Conservation (phyloP, 495 filamentous ascomycete genomes). For the Penicillium mononematosum region DNA sequence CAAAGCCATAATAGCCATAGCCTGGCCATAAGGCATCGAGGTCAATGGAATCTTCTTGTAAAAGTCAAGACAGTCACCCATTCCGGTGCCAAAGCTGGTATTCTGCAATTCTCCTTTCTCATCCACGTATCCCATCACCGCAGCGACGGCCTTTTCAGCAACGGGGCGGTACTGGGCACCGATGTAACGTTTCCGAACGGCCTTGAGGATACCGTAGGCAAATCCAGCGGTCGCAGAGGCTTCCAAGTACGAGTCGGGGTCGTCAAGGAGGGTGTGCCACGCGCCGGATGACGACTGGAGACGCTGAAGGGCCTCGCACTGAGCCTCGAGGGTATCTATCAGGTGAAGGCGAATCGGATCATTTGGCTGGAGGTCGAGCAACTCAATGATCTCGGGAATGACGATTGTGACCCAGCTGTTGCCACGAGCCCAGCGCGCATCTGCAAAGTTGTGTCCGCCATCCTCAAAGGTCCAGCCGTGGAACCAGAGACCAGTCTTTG, state of each 20-base stretch:
- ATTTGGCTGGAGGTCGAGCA: slow-evolving; percentile 53
- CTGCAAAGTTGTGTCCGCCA: slow-evolving; percentile 68
- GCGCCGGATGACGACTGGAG: slow-evolving; percentile 57
- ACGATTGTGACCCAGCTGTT: slow-evolving; percentile 72
- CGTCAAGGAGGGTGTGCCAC: slow-evolving; percentile 69
- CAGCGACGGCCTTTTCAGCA: slow-evolving; percentile 59
- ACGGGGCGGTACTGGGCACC: slow-evolving; percentile 44
- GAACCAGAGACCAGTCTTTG: slow-evolving; percentile 64
- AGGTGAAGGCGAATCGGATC: slow-evolving; percentile 64
- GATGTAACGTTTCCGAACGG: slow-evolving; percentile 65
- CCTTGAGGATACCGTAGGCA: slow-evolving; percentile 72
- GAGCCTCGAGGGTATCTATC: slow-evolving; percentile 58
- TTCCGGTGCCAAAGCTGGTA: slow-evolving; percentile 70
- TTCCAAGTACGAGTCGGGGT: slow-evolving; percentile 63
- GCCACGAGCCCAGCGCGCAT: slow-evolving; percentile 66
- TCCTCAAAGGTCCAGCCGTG: slow-evolving; percentile 71
- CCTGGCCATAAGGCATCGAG: slow-evolving; percentile 75
- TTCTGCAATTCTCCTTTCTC: slow-evolving; percentile 62
- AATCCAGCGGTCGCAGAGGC: slow-evolving; percentile 73
- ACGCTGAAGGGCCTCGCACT: slow-evolving; percentile 56
- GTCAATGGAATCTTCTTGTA: slow-evolving; percentile 69
- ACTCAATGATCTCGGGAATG: slow-evolving; percentile 69
- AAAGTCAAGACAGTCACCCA: slow-evolving; percentile 64
- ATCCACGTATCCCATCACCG: slow-evolving; percentile 59
- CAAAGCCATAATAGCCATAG: slow-evolving; percentile 72